Conservation (phyloP, 129 eudicot genomes). For the Chrysanthemum lavandulifolium region DNA sequence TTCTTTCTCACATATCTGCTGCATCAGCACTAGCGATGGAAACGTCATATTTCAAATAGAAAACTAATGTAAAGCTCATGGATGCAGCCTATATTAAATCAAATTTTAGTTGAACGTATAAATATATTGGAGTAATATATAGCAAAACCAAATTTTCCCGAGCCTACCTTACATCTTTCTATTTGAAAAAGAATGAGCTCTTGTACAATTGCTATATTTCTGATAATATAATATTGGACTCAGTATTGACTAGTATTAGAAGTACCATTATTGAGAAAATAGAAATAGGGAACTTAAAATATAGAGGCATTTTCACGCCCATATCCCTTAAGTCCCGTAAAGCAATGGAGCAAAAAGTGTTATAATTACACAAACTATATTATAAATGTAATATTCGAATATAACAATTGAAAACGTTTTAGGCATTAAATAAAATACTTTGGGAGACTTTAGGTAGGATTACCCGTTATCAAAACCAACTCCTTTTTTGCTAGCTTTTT, state of each 20-base stretch:
- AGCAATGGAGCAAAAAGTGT: slow-evolving; percentile 55
- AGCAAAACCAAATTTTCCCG: slow-evolving; percentile 1
- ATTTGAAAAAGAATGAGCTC: slow-evolving; percentile 48
- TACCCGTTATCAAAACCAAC: no score
- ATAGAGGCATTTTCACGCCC: slow-evolving; percentile 25
- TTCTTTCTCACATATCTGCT: slow-evolving; percentile 61
- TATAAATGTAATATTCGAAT: no score
- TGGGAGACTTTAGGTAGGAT: no score
- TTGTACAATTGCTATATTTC: slow-evolving; percentile 38
- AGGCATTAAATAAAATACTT: no score
- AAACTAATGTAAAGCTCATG: slow-evolving; percentile 81
- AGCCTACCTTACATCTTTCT: slow-evolving; percentile 43
- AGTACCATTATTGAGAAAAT: not conserved
- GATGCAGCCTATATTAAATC: slow-evolving; percentile 53
- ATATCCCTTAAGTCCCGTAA: slow-evolving; percentile 80
- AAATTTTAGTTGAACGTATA: slow-evolving; percentile 6
- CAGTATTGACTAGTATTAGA: slow-evolving; percentile 2
- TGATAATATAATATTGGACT: slow-evolving; percentile 16
- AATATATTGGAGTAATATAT: not conserved
- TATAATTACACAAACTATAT: no score
- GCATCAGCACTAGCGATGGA: slow-evolving; percentile 94
- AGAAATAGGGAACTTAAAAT: slow-evolving; percentile 44
- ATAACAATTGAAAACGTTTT: no score
- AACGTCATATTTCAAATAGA: slow-evolving; percentile 70
- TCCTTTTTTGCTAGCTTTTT: no score